Evolutionary conservation across 306 rosid genomes (phyloP), one percentile per base, ranked within the genome.

Genomic region (Chamaecrista fasciculata): DNA sequence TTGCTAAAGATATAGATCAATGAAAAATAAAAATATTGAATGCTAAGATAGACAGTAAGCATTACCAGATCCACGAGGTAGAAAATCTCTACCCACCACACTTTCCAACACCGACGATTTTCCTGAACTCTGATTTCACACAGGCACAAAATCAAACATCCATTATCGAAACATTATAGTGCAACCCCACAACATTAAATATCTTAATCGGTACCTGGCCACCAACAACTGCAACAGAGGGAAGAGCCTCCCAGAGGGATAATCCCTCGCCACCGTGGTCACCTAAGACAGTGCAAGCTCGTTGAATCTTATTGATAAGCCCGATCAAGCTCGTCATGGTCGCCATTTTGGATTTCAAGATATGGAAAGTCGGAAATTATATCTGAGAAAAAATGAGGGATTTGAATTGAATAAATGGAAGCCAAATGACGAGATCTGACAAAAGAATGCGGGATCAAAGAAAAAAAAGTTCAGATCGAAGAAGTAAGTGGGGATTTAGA

Each of bases 181-280:
- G 5, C 7, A 62, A 42, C 14, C 8, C 15, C n/a, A 42, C 18
- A 62, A 23, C 33, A 39, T 20, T 11, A 16, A 12, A 47, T 7
- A 16, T 6, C 3, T 3, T 1, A 2, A 15, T 24, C 20, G 9
- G 62, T 33, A 83, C 96, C 91, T 89, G 96, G 67, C 96, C 96
- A 44, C 96, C 96, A 1, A 89, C 96, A 36, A 89, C 96, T 9
- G 96, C 96, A 12, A 89, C 96, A 3, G 93, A 69, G 23, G 96
- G 96, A 69, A 89, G 96, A 62, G 93, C 96, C 78, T 89, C 96
- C 96, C 96, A 89, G 18, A 89, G 87, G 19, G 96, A 89, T 83
- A 89, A 72, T 21, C 96, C 96, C 76, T 87, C 91, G 12, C 96
- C 96, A 66, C 96, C 96, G 56, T 89, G 76, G 64, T 87, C 96